phyloP scores from a whole-genome alignment of 169 alveolate species.

The Eimeria sp. region DNA sequence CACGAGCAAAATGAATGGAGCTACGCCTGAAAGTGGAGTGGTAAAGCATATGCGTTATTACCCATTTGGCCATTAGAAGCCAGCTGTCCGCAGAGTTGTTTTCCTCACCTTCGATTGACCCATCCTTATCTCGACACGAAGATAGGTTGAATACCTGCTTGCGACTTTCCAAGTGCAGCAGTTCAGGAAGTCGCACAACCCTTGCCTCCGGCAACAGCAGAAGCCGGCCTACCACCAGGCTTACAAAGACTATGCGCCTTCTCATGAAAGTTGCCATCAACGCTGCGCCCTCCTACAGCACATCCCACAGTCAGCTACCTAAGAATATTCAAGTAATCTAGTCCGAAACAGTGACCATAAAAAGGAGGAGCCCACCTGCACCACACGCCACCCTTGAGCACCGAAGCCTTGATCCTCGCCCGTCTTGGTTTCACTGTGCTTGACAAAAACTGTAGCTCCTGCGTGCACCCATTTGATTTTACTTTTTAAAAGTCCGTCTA shows the following conservation, averaged over 20 bases:
- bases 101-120: constrained; percentile 71
- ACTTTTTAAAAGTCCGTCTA: constrained; percentile 12
- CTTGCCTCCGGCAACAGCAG: constrained; percentile 76
- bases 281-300: constrained; percentile 79
- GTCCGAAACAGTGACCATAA: background rate
- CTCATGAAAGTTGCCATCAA: constrained; percentile 76
- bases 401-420: constrained; percentile 56
- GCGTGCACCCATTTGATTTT: constrained; percentile 80
- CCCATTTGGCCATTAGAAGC: background rate
- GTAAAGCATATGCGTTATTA: background rate
- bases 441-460: constrained; percentile 61
- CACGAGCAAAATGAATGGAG: background rate
- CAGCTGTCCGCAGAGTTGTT: background rate
- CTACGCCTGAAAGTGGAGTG: background rate
- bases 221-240: constrained; percentile 47
- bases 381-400: constrained; percentile 72
- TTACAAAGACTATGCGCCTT: constrained; percentile 74
- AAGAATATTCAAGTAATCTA: too few relatives aligned
- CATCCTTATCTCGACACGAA: constrained; percentile 67
- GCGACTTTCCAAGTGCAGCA: constrained; percentile 16
- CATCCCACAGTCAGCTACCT: background rate
- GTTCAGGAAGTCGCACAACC: constrained; percentile 11
- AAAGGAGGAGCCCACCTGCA: constrained; percentile 33
- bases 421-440: constrained; percentile 57
- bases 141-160: constrained; percentile 38